Evolutionary conservation across 2,329 filamentous ascomycete genomes (phyloP), one percentile per base, ranked within the genome.

Genomic region (Hypoxylon sp.): DNA sequence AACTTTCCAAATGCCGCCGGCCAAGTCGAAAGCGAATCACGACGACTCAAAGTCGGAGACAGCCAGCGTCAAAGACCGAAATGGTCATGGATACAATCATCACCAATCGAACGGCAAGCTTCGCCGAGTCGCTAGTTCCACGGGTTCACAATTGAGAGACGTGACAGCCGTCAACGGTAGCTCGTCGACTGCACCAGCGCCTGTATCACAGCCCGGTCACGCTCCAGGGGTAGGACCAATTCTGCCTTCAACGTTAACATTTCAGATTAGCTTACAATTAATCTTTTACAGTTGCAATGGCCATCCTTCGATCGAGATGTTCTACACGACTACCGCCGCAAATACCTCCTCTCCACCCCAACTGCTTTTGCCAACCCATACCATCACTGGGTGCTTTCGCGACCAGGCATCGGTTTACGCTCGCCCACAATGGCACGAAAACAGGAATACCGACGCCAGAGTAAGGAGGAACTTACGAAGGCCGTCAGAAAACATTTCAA

Each of bases 401-500:
- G 86, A 80, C 83, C 88, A 74, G 81, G 84, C 73, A 89, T 94
- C 72, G 92, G 91, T 34, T 82, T 87, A 65, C 87, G 90, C 79
- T 93, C 91, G 14, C 92, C 92, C 5, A 94, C 91, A 23, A 93
- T 94, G 89, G 88, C 89, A 46, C 83, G 90, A 63, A 86, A 85
- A 72, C 88, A 87, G 71, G 83, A 88, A 50, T 85, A 89, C 74
- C 83, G 90, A 57, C 85, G 91, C 60, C 89, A 94, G 76, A 87
- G 86, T 74, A 92, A 92, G 76, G 90, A 93, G 38, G 87, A 92
- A 71, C 83, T 97, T 60, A 91, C 91, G 7, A 85, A 89, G 71
- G 85, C 88, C 1, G 91, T 94, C 52, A 86, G 92, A 70, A 94
- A 93, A 78, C 92, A 96, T 80, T 96, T 96, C 82, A 96, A 96